Evolutionary conservation across 169 alveolate genomes (phyloP).

Genomic region (Plasmodium sp.): DNA sequence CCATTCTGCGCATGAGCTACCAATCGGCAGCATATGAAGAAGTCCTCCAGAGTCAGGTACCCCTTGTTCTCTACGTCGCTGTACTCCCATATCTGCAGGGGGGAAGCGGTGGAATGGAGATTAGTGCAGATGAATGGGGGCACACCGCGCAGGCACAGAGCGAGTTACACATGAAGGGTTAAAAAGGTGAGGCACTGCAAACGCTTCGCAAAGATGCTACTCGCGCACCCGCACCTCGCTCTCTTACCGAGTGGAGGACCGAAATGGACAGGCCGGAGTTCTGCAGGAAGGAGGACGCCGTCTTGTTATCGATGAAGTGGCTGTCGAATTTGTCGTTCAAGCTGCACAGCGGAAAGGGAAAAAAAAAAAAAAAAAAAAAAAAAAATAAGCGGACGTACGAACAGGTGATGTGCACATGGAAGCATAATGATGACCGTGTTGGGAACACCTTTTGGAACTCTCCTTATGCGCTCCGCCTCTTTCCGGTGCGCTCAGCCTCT

Average conservation of each 20-base stretch:
- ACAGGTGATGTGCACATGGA: background rate
- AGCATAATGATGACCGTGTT: background rate
- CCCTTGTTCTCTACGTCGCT: conserved; percentile 83
- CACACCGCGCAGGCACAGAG: background rate
- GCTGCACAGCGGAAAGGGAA: background rate
- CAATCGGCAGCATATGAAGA: conserved; percentile 88
- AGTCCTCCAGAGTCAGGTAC: conserved; percentile 87
- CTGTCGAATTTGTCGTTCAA: conserved; percentile 54
- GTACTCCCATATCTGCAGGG: conserved; percentile 82
- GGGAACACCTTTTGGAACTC: background rate
- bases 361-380: background rate
- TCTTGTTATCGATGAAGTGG: conserved; percentile 52
- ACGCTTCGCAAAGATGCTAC: background rate
- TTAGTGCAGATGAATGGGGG: too few species aligned
- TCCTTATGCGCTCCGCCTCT: background rate
- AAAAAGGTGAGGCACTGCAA: background rate
- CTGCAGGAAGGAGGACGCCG: conserved; percentile 59
- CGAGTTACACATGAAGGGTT: background rate
- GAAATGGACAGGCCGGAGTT: conserved; percentile 55
- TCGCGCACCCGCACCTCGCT: background rate
- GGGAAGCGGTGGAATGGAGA: background rate
- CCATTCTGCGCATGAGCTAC: conserved; percentile 93
- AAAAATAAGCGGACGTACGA: background rate
- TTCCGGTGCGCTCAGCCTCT: background rate
- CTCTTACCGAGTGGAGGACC: conserved; percentile 37